These are phyloP conservation scores for Hirschioporus abietinus DNA, from an alignment of 768 basidiomycete genomes.

Conservation along the genomic window DNA sequence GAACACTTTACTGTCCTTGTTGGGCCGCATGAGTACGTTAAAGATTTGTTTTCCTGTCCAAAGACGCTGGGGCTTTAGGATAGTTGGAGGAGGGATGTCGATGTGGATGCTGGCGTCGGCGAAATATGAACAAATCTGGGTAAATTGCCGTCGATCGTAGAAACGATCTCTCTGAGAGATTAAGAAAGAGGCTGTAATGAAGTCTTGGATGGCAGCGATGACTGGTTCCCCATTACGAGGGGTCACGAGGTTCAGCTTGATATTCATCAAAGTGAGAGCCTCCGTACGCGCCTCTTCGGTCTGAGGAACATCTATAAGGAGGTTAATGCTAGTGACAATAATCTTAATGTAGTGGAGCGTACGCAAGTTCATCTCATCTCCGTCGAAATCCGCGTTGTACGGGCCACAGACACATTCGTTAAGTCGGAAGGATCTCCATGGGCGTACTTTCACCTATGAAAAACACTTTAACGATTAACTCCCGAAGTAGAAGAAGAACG, in stretches of 20 bases:
- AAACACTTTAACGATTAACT: neutral
- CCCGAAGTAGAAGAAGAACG: neutral
- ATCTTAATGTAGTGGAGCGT: slow-evolving; percentile 22
- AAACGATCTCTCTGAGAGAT: slow-evolving; percentile 91
- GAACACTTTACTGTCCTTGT: slow-evolving; percentile 70
- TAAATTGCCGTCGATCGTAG: slow-evolving; percentile 90
- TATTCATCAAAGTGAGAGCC: slow-evolving; percentile 94
- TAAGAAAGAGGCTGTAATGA: slow-evolving; percentile 97
- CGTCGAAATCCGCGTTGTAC: slow-evolving; percentile 99
- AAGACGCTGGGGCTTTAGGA: slow-evolving; percentile 85
- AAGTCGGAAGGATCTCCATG: slow-evolving; percentile 94
- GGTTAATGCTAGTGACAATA: slow-evolving; percentile 9
- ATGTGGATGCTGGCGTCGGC: slow-evolving; percentile 88
- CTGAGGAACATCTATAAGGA: slow-evolving; percentile 82
- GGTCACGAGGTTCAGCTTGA: slow-evolving; percentile 95
- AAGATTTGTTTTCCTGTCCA: slow-evolving; percentile 99
- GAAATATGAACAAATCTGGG: slow-evolving; percentile 93
- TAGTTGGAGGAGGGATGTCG: slow-evolving; percentile 91
- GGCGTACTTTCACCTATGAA: slow-evolving; percentile 76
- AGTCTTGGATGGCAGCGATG: slow-evolving; percentile 99
- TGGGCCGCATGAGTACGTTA: slow-evolving; percentile 94
- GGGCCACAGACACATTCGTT: slow-evolving; percentile 99
- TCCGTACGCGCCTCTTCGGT: slow-evolving; percentile 98
- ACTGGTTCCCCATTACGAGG: slow-evolving; percentile 98
- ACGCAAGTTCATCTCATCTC: slow-evolving; percentile 99